phyloP scores from a whole-genome alignment of 768 basidiomycete species.

The Amanita fuliginea region DNA sequence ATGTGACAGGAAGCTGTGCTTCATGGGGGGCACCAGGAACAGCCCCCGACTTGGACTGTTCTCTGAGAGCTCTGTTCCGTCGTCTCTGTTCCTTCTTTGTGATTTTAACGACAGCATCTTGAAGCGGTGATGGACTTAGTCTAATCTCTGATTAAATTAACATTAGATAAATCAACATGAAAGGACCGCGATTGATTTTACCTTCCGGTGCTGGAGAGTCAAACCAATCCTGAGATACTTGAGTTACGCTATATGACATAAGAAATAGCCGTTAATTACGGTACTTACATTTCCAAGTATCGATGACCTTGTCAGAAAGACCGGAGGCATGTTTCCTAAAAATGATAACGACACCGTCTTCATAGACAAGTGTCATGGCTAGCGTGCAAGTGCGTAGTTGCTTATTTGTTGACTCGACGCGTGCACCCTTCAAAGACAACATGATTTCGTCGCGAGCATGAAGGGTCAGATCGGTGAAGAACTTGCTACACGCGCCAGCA shows the following conservation, averaged over 20 bases:
- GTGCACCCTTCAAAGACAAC: conserved; percentile 36
- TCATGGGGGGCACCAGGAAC: background rate
- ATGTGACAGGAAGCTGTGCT: background rate
- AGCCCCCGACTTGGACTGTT: background rate
- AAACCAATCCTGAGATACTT: conserved; percentile 20
- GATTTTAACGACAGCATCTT: background rate
- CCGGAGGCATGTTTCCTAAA: conserved; percentile 20
- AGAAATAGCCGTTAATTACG: background rate
- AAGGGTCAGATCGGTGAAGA: conserved; percentile 26
- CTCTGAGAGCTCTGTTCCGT: background rate
- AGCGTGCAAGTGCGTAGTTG: conserved; percentile 20
- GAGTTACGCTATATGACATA: background rate
- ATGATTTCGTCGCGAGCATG: conserved; percentile 29
- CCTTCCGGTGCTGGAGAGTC: conserved; percentile 14
- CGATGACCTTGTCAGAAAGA: conserved; percentile 13
- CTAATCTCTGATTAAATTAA: background rate
- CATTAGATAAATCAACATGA: background rate
- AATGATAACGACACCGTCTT: conserved; percentile 30
- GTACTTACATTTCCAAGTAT: conserved; percentile 31
- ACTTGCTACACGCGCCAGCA: conserved; percentile 17
- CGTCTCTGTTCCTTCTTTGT: conserved; percentile 4
- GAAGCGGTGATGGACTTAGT: background rate
- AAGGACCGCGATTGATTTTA: conserved; percentile 9
- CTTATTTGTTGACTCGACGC: conserved; percentile 17
- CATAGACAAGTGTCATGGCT: conserved; percentile 31